A percentile compares a stretch with the other conserved stretches of the same genome.
phyloP scores from a whole-genome alignment of 495 filamentous ascomycete genomes.

The Aspergillus taichungensis region DNA sequence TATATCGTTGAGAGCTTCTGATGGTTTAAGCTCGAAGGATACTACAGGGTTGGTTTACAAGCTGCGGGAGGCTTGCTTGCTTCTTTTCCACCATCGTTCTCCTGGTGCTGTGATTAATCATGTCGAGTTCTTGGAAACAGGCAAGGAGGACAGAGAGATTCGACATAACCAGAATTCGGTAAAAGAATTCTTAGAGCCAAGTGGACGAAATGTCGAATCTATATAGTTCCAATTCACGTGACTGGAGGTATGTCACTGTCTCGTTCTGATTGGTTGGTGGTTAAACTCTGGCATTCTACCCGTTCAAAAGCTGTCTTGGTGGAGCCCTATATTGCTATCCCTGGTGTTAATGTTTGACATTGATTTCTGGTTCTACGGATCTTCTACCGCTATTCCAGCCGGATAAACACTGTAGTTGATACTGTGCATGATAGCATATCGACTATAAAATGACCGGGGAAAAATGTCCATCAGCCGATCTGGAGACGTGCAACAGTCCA shows the following conservation, averaged over 20 bases:
- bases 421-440: too few relatives aligned
- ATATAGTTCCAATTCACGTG: not conserved
- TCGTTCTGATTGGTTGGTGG: not conserved
- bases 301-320: too few relatives aligned
- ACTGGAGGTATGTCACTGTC: not conserved
- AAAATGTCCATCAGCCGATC: not conserved
- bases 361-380: not conserved
- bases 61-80: conserved; percentile 1
- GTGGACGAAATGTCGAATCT: too few relatives aligned
- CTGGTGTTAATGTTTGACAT: not conserved
- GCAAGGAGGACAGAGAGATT: too few relatives aligned
- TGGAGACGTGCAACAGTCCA: not conserved
- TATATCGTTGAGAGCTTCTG: not conserved
- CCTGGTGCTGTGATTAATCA: not conserved
- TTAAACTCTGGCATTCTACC: too few relatives aligned
- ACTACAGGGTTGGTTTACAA: not conserved
- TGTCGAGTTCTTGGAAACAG: too few relatives aligned
- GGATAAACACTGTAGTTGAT: too few relatives aligned
- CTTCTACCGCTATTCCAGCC: too few relatives aligned
- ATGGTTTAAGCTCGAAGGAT: not conserved
- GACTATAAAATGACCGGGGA: not conserved
- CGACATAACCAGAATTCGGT: too few relatives aligned
- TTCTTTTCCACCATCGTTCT: not conserved
- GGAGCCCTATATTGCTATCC: not conserved
- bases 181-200: too few relatives aligned